Evolutionary conservation across 495 filamentous ascomycete genomes (phyloP).

Genomic region (Umbilicaria muhlenbergii): DNA sequence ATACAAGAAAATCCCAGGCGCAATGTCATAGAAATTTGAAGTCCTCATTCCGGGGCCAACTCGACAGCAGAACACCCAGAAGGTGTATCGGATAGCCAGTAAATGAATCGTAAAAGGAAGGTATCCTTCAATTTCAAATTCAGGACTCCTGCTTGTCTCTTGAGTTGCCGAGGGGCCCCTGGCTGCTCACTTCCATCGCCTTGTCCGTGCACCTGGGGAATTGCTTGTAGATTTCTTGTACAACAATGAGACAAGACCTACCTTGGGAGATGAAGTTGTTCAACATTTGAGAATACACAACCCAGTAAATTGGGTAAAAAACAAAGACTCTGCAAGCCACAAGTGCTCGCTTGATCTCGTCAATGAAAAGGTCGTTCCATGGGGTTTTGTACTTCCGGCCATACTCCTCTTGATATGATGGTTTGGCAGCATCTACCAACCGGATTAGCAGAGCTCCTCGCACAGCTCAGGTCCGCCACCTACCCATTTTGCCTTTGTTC

Average conservation of each 20-base stretch:
- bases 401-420: slow-evolving; percentile 35
- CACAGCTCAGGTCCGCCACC: neutral
- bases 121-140: too few species aligned
- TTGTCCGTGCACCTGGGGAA: neutral
- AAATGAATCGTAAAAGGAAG: too few species aligned
- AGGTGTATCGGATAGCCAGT: too few species aligned
- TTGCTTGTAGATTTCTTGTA: neutral
- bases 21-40: too few species aligned
- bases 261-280: slow-evolving; percentile 39
- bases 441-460: slow-evolving; percentile 2
- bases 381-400: slow-evolving; percentile 22
- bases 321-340: slow-evolving; percentile 44
- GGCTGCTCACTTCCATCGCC: too few species aligned
- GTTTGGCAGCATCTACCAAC: slow-evolving; percentile 38
- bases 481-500: slow-evolving; percentile 30
- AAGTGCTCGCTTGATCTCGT: slow-evolving; percentile 43
- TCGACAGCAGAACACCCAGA: too few species aligned
- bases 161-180: too few species aligned
- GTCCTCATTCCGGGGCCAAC: too few species aligned
- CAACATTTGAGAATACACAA: slow-evolving; percentile 43
- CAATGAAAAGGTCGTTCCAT: slow-evolving; percentile 50
- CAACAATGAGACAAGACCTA: neutral
- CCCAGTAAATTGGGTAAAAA: slow-evolving; percentile 46
- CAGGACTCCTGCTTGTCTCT: too few species aligned
- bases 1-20: neutral